phyloP scores from a whole-genome alignment of 1,284 basidiomycete species.

The Apiotrichum gracile region DNA sequence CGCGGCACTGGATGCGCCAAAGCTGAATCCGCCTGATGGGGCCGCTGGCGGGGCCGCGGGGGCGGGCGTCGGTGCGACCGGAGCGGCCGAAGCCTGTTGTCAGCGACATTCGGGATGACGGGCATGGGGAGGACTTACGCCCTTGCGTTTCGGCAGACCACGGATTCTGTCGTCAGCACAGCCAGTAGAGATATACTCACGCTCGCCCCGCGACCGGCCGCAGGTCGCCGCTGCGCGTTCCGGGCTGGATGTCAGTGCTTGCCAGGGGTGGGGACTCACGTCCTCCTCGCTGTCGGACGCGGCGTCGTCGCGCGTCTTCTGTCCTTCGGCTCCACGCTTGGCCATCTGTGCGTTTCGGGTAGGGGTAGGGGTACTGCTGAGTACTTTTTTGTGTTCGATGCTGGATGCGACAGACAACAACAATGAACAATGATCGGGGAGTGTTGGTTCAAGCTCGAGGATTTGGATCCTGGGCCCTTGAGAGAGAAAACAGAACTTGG shows the following conservation, averaged over 20 bases:
- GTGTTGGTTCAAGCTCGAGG: no score
- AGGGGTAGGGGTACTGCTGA: no score
- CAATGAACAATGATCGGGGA: neutral
- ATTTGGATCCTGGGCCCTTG: no score
- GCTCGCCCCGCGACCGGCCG: slow-evolving; percentile 35
- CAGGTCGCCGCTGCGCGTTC: slow-evolving; percentile 27
- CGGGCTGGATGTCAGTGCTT: slow-evolving; percentile 25
- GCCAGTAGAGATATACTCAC: slow-evolving; percentile 22
- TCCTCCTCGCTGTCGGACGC: slow-evolving; percentile 46
- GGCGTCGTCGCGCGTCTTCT: slow-evolving; percentile 59
- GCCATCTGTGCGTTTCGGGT: slow-evolving; percentile 26
- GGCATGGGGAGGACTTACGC: no score
- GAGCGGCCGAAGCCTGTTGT: no score
- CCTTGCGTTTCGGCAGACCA: slow-evolving; percentile 44
- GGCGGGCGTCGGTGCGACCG: neutral
- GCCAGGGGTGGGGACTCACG: slow-evolving; percentile 24
- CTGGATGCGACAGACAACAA: neutral
- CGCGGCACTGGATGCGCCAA: neutral
- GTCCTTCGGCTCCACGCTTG: slow-evolving; percentile 69
- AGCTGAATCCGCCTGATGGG: neutral
- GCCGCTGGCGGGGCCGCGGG: neutral
- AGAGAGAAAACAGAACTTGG: no score
- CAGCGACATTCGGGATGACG: no score
- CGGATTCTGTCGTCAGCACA: slow-evolving; percentile 38
- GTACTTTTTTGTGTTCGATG: neutral